phyloP scores from a whole-genome alignment of 345 rosid genomes.

The Tarenaya hassleriana region DNA sequence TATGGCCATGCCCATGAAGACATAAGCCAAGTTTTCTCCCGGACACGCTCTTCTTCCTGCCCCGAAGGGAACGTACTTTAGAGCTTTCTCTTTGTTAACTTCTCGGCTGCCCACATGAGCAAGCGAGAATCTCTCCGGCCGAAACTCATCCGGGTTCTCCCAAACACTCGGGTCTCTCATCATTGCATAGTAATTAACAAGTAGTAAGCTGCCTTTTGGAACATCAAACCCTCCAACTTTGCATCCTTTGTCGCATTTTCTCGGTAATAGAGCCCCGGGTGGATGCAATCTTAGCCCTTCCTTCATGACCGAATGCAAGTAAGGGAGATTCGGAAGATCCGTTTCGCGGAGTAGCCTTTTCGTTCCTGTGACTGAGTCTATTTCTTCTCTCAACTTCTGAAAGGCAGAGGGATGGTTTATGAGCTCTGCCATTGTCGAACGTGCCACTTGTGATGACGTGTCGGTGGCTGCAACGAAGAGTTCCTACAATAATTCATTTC shows the following conservation, averaged over 20 bases:
- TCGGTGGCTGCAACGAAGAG: conserved; percentile 19
- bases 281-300: conserved; percentile 21
- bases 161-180: conserved; percentile 19
- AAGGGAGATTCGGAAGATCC: conserved; percentile 7
- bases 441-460: conserved; percentile 11
- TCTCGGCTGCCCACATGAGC: background rate
- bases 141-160: conserved; percentile 21
- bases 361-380: conserved; percentile 16
- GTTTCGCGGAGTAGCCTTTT: conserved; percentile 14
- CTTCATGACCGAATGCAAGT: conserved; percentile 3
- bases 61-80: conserved; percentile 13
- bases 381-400: conserved; percentile 11
- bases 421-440: conserved; percentile 24
- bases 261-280: background rate
- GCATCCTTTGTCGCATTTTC: conserved; percentile 5
- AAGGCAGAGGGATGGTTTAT: conserved; percentile 16
- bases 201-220: conserved; percentile 9
- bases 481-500: too few species aligned
- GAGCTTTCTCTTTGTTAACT: conserved; percentile 20
- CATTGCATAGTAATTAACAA: conserved; percentile 16
- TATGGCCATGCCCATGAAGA: background rate
- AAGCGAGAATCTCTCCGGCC: conserved; percentile 15
- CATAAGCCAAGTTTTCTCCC: conserved; percentile 4
- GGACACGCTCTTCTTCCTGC: conserved; percentile 22
- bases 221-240: conserved; percentile 17